Evolutionary conservation across 1,139 yeast genomes (phyloP), one percentile per base, ranked within the genome.

Genomic region (Taphrina flavorubra): DNA sequence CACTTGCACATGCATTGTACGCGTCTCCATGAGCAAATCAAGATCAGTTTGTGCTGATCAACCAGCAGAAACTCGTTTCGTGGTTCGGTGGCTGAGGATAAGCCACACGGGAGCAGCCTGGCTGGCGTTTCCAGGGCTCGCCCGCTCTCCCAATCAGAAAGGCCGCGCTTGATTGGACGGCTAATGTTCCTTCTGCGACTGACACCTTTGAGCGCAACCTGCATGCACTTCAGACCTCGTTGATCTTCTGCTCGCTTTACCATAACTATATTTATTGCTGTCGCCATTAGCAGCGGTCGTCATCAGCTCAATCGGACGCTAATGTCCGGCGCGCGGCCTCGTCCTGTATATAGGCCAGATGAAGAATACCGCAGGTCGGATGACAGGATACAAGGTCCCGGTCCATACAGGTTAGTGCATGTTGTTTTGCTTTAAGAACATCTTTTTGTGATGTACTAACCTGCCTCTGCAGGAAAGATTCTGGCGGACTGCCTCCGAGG

Each of bases 271-370:
- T 5, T 44, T 44, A n/a, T n/a, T 44, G 47, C 47, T 44, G 47
- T 44, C 47, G 47, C 47, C 31, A 25, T 25, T 25, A 10, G 6
- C 47, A 44, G 47, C 47, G n/a, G n/a, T n/a, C 18, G 47, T 18
- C 47, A 44, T 44, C 47, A 44, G 47, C 47, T 44, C 47, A 44
- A 7, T 16, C 18, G 6, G 18, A 13, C 47, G 47, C 53, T 25
- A 20, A 58, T 58, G 62, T 58, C 62, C 31, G 34, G 51, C 31
- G 62, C 62, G 53, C 62, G 62, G 6, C 53, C 51, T 58, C 39
- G 62, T 14, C 20, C 18, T 58, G 46, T 14, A 1, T 58, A 58
- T 16, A 42, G 62, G 3, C 11, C 60, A 16, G 49, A 36, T 53
- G 40, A 37, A 16, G 62, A 44, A 11, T 44, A 46, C 31, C 14